Evolutionary conservation across 2,329 filamentous ascomycete genomes (phyloP), one percentile per base, ranked within the genome.

Genomic region (Cytospora chrysosperma): DNA sequence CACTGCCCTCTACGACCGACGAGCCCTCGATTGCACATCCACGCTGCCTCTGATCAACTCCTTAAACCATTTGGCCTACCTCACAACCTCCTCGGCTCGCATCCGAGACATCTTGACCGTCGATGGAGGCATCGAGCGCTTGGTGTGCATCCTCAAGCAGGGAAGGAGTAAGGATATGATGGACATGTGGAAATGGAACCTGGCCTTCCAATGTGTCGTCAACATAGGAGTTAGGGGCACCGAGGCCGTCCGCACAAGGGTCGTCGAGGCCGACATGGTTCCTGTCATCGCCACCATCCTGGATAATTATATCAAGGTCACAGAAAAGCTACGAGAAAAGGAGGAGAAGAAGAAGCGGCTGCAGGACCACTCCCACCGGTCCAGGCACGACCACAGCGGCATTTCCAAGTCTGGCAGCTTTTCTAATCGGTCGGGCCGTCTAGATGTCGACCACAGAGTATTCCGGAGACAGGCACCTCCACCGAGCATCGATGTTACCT

Each of bases 121-220:
- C 79, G 95, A 99, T 90, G 95, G 95, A 77, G 95, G 95, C 67
- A 95, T 99, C 76, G 95, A 99, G 81, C 84, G 94, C 68, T 82
- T 99, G 70, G 92, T 99, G 75, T 97, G 93, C 84, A 97, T 99
- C 73, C 86, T 99, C 76, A 99, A 99, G 78, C 92, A 97, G 78
- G 95, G 95, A 67, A 86, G 95, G 74, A 97, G 92, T 79, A 96
- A 93, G 78, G 94, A 99, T 75, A 90, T 97, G 88, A 97, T 98
- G 94, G 94, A 97, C 76, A 97, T 97, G 91, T 99, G 95, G 95
- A 98, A 98, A 79, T 99, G 95, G 95, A 99, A 97, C 74, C 84
- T 99, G 67, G 95, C 95, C 59, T 99, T 99, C 76, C 95, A 98
- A 78, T 99, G 95, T 76, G 93, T 98, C 68, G 95, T 99, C 75